Base-by-base conservation (phyloP, 257 asterid genomes). In the Scutellaria baicalensis region DNA sequence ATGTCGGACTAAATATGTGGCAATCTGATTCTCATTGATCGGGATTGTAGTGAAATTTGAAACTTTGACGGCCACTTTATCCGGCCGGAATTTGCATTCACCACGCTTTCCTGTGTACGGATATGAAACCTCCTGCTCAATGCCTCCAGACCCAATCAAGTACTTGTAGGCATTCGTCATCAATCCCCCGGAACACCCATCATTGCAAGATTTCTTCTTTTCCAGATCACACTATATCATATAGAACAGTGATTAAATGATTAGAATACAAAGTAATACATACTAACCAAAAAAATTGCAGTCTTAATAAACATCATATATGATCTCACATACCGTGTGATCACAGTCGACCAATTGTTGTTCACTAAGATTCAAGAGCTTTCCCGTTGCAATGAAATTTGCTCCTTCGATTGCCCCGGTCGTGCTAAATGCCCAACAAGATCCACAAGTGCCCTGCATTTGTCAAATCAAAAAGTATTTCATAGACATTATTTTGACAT, bases 341-440 rank as follows among this genome's bases (percentile, higher is more conserved):
- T 91, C 97, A 40, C 97, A 91, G 63, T 91, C 97, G 9, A 91
- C 89, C 6, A 91, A 90, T 68, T 91, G 97, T 65, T 91, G 97
- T 75, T 91, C 97, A 13, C 97, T 91, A 33, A 91, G 90, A 75
- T 60, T 89, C 55, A 85, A 62, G 13, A 91, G 96, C 83, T 82
- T 83, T 52, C 96, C 95, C 0, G 93, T 91, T 23, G 93, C 88
- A 9, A 91, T 71, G 78, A 89, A 89, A 77, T 89, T 79, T 1
- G 96, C 93, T 59, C 97, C 97, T 82, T 91, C 97, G 12, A 91
- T 71, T 0, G 82, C 87, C 68, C 97, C 97, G 0, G 97, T 89
- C 1, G 97, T 84, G 79, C 97, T 91, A 75, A 91, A 91, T 17
- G 97, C 97, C 97, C 97, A 91, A 39, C 97, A 91, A 17, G 97